phyloP scores from a whole-genome alignment of 2,329 filamentous ascomycete species.

The Colletotrichum navitas region DNA sequence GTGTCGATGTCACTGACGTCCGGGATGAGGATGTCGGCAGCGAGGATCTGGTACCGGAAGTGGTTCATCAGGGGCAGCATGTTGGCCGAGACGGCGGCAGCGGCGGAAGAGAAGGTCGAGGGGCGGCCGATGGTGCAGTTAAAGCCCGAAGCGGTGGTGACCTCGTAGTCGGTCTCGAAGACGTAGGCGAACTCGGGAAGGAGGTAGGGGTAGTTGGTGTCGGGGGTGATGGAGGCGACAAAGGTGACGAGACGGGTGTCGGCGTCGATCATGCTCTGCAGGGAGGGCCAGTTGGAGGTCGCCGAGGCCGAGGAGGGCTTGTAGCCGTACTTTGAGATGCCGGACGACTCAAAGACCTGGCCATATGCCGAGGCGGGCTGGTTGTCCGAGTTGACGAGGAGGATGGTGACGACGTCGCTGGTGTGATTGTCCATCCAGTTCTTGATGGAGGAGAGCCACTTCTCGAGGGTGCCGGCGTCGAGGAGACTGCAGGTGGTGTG shows the following conservation, averaged over 20 bases:
- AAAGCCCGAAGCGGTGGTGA: slow-evolving; percentile 73
- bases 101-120: slow-evolving; percentile 59
- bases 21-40: slow-evolving; percentile 70
- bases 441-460: slow-evolving; percentile 75
- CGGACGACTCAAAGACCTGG: slow-evolving; percentile 66
- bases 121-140: slow-evolving; percentile 80
- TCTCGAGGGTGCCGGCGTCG: slow-evolving; percentile 74
- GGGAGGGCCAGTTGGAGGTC: slow-evolving; percentile 74
- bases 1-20: slow-evolving; percentile 69
- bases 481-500: slow-evolving; percentile 76
- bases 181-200: slow-evolving; percentile 74
- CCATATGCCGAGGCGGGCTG: slow-evolving; percentile 68
- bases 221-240: slow-evolving; percentile 66
- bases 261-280: slow-evolving; percentile 75
- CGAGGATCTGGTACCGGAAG: slow-evolving; percentile 74
- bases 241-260: slow-evolving; percentile 77
- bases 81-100: slow-evolving; percentile 67
- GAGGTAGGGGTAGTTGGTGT: slow-evolving; percentile 65
- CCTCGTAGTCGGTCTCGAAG: slow-evolving; percentile 80
- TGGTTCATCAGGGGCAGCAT: slow-evolving; percentile 84
- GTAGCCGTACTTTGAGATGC: slow-evolving; percentile 73
- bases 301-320: slow-evolving; percentile 60
- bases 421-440: slow-evolving; percentile 77
- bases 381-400: slow-evolving; percentile 78
- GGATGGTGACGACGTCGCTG: slow-evolving; percentile 80